A percentile compares a stretch with the other conserved stretches of the same genome.
phyloP scores from a whole-genome alignment of 2,329 filamentous ascomycete genomes.

The Aschersonia sp. region DNA sequence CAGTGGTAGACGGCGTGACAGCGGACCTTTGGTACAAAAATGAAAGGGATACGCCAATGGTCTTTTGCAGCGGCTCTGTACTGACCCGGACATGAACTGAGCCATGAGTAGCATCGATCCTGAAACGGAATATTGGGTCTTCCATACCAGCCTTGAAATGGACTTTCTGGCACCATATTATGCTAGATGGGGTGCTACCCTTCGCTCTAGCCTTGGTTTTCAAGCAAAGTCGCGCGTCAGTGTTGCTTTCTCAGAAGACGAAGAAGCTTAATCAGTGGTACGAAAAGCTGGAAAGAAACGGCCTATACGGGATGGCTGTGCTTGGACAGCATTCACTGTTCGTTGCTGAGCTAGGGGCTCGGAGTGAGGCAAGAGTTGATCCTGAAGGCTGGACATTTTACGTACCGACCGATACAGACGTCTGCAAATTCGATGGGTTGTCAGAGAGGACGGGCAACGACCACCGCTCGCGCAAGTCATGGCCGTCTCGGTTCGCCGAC shows the following conservation, averaged over 20 bases:
- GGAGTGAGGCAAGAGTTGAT: background rate
- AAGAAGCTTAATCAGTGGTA: conserved; percentile 65
- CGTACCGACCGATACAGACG: conserved; percentile 4
- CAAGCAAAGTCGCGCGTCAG: conserved; percentile 68
- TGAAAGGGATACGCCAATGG: conserved; percentile 79
- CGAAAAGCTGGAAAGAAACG: conserved; percentile 51
- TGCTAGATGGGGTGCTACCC: conserved; percentile 47
- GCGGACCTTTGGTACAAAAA: conserved; percentile 70
- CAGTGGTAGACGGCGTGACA: conserved; percentile 85
- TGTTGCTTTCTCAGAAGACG: conserved; percentile 66
- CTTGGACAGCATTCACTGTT: background rate
- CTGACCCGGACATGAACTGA: conserved; percentile 69
- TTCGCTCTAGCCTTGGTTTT: conserved; percentile 54
- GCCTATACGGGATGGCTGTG: conserved; percentile 35
- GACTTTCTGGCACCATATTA: conserved; percentile 79
- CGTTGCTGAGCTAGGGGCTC: background rate
- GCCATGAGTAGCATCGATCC: conserved; percentile 55
- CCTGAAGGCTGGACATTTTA: background rate
- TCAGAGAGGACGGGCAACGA: conserved; percentile 64
- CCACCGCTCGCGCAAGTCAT: conserved; percentile 56
- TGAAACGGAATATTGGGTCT: conserved; percentile 44
- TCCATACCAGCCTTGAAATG: conserved; percentile 53
- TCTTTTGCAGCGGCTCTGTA: conserved; percentile 67
- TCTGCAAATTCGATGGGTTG: conserved; percentile 60
- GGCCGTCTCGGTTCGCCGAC: conserved; percentile 56